Base-by-base conservation (phyloP, 2,329 filamentous ascomycete genomes). In the Stemphylium lycopersici region DNA sequence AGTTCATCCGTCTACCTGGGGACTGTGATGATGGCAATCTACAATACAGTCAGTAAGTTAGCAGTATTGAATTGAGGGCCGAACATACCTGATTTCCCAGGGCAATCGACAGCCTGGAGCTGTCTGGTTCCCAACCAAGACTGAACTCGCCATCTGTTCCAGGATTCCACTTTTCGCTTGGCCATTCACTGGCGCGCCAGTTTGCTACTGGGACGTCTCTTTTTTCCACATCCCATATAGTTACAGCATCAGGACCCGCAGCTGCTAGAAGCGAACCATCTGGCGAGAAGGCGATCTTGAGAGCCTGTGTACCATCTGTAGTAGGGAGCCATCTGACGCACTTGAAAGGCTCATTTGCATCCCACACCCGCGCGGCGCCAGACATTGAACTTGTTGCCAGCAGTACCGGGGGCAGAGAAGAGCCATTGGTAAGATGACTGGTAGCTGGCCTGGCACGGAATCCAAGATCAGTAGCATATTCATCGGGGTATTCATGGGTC, bases 211-310 rank as follows among this genome's bases (percentile, higher is more conserved):
- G 70, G 8, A 68, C 63, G 6, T 74, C 71, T 26, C 69, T 62
- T 43, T 67, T 69, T 32, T 71, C 69, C 2, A 74, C 53, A 44
- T 73, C 67, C 79, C 79, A 82, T n/a, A 82, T 68, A 5, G 77
- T 76, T 10, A 81, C 71, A 6, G 74, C 68, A 52, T 80, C 76
- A 6, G 71, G 72, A 2, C 77, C 76, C 6, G 75, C 78, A 15
- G 77, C 76, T 8, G 80, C 80, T 6, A 82, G 64, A 29, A 78
- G 66, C 4, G 56, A 59, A 10, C 78, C 77, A 45, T 77, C 70
- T 2, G 78, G 77, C 1, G 78, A 79, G 67, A 79, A 81, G 1
- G 77, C 70, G 4, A 80, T 64, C 18, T 77, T 75, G 33, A 76
- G 68, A 0, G 75, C 76, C 24, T 76, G 73, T 12, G 61, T 61